These are phyloP conservation scores for Drosera capensis DNA, from an alignment of 148 eudicot genomes.

Conservation along the genomic window DNA sequence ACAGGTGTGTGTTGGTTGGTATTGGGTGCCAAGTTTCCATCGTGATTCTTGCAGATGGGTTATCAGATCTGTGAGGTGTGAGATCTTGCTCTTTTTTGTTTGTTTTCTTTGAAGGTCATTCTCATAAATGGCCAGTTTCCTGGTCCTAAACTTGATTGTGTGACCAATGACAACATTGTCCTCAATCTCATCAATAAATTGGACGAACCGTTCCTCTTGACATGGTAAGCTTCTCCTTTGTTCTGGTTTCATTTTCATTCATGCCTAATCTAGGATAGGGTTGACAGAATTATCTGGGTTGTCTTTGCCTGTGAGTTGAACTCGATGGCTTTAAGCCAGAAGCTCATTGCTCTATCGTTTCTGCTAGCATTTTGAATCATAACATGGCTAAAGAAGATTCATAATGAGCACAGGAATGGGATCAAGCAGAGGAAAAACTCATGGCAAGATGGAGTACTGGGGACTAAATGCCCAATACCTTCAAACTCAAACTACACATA, in stretches of 20 bases:
- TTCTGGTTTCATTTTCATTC: neutral
- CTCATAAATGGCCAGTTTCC: conserved; percentile 93
- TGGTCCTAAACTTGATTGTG: conserved; percentile 69
- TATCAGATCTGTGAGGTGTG: neutral
- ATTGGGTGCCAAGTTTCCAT: neutral
- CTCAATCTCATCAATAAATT: conserved; percentile 72
- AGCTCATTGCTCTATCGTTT: neutral
- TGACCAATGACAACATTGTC: conserved; percentile 78
- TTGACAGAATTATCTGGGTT: too few species aligned
- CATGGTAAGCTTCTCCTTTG: conserved; percentile 38
- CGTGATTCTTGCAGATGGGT: neutral
- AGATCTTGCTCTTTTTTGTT: conserved; percentile 1
- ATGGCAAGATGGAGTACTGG: conserved; percentile 96
- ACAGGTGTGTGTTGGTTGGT: conserved; percentile 28
- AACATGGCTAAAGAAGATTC: too few species aligned
- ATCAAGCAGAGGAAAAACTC: conserved; percentile 94
- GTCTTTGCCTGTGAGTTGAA: too few species aligned
- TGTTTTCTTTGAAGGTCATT: conserved; percentile 41
- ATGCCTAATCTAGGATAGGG: too few species aligned
- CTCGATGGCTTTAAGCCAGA: too few species aligned
- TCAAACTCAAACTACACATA: conserved; percentile 72
- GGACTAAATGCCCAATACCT: conserved; percentile 91
- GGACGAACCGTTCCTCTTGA: conserved; percentile 72
- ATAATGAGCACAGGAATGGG: conserved; percentile 92
- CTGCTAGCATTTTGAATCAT: neutral